Percentiles rank a stretch among this genome's conserved stretches.
These are phyloP conservation scores for Backusella macrospora DNA, from an alignment of 192 early-diverging fungal species.

Conservation along the genomic window DNA sequence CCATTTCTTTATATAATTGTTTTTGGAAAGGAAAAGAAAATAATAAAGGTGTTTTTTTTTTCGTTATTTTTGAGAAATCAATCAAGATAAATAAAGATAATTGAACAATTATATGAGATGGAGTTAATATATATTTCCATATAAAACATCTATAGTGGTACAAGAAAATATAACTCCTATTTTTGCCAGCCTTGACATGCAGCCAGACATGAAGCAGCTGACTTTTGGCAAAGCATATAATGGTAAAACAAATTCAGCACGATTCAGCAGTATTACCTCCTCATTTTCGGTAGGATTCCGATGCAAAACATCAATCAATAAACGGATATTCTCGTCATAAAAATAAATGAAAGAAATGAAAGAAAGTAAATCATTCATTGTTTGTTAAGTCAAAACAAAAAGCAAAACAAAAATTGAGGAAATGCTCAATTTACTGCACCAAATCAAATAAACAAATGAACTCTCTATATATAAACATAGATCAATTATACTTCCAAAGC, in stretches of 20 bases:
- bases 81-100: background rate
- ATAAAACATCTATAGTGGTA: background rate
- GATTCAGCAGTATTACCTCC: background rate
- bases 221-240: background rate
- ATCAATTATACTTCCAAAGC: background rate
- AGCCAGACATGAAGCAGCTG: background rate
- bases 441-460: background rate
- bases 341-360: no score
- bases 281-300: background rate
- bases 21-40: no score
- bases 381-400: background rate
- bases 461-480: background rate
- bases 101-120: background rate
- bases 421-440: background rate
- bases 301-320: slow-evolving; percentile 12
- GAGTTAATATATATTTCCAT: background rate
- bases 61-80: no score
- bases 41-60: no score
- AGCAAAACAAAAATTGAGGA: background rate
- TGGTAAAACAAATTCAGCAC: background rate
- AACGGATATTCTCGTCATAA: background rate
- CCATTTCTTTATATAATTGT: no score
- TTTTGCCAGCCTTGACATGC: slow-evolving; percentile 5
- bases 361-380: background rate
- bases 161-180: slow-evolving; percentile 6